A percentile compares a stretch with the other conserved stretches of the same genome.
Evolutionary conservation across 768 basidiomycete species (phyloP).

Genomic region (Kwoniella sp.): DNA sequence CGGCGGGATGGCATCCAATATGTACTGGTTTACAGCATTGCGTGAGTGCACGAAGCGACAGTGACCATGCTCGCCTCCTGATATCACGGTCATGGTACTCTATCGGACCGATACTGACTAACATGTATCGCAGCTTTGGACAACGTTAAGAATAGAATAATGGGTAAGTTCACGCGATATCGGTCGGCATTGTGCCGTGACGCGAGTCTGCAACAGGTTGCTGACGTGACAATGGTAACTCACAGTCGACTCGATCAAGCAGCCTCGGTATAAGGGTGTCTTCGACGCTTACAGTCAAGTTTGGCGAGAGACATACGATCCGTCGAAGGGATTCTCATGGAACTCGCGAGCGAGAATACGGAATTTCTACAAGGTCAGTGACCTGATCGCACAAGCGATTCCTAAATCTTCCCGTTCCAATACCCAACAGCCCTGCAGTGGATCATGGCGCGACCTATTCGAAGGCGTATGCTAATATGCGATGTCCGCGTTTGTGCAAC

Average conservation of each 20-base stretch:
- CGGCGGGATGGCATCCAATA: slow-evolving; percentile 55
- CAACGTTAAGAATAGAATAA: slow-evolving; percentile 70
- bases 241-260: slow-evolving; percentile 47
- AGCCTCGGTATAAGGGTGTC: slow-evolving; percentile 60
- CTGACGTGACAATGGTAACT: not conserved
- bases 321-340: slow-evolving; percentile 34
- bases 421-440: no score
- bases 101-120: not conserved
- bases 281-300: slow-evolving; percentile 63
- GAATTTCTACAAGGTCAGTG: slow-evolving; percentile 54
- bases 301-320: slow-evolving; percentile 61
- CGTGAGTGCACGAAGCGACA: slow-evolving; percentile 29
- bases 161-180: slow-evolving; percentile 63
- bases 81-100: no score
- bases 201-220: no score
- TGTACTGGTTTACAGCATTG: slow-evolving; percentile 51
- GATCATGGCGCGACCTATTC: not conserved
- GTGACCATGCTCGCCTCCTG: no score
- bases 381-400: not conserved
- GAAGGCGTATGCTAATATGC: not conserved
- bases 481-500: slow-evolving; percentile 39
- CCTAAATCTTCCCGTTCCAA: no score
- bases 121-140: slow-evolving; percentile 62
- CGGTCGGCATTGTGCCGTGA: not conserved
- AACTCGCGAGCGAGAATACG: slow-evolving; percentile 41